Evolutionary conservation across 257 asterid genomes (phyloP).

Genomic region (Lycium barbarum): DNA sequence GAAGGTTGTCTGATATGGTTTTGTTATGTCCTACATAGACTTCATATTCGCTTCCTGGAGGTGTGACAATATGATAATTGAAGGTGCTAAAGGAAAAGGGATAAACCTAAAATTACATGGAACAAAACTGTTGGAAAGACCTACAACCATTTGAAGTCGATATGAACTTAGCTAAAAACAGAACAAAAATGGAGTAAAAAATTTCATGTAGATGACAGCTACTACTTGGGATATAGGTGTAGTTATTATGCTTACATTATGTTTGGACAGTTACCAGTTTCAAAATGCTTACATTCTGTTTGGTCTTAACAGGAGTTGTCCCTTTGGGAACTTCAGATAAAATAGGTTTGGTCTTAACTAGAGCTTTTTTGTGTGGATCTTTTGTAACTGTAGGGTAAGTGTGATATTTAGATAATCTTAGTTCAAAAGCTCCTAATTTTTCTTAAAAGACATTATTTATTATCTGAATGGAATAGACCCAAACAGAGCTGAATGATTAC

Average conservation of each 20-base stretch:
- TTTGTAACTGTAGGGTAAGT: background rate
- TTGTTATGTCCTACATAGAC: slow-evolving; percentile 1
- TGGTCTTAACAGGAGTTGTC: background rate
- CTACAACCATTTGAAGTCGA: background rate
- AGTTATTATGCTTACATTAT: background rate
- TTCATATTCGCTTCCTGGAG: background rate
- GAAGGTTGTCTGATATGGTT: background rate
- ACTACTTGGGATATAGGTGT: background rate
- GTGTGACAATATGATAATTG: background rate
- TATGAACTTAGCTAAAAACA: background rate
- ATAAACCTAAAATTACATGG: slow-evolving; percentile 4
- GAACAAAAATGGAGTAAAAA: background rate
- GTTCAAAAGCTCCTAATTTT: background rate
- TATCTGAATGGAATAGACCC: background rate
- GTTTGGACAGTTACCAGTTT: background rate
- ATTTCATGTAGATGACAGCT: background rate
- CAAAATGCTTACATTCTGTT: too few relatives aligned
- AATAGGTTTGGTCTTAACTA: background rate
- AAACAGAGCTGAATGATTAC: background rate
- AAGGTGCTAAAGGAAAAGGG: background rate
- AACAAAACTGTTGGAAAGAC: background rate
- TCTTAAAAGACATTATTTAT: background rate
- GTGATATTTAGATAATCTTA: background rate
- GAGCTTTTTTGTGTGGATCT: background rate
- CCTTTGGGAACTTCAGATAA: background rate